phyloP scores from a whole-genome alignment of 768 basidiomycete genomes.

The Amanita brunnescens region DNA sequence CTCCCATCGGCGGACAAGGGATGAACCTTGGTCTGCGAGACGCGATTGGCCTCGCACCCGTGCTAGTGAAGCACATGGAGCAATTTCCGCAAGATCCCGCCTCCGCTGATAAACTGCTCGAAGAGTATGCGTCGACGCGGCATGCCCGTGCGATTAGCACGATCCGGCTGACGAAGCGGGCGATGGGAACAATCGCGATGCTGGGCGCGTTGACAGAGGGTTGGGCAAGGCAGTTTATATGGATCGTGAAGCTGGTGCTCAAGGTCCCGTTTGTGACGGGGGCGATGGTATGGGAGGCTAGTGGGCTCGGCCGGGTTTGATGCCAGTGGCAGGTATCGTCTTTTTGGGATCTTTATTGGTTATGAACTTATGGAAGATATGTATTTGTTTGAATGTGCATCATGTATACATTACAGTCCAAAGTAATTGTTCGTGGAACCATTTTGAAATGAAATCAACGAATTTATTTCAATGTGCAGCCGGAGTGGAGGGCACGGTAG shows the following conservation, averaged over 20 bases:
- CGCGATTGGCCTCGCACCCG: slow-evolving; percentile 35
- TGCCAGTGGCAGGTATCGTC: too few relatives aligned
- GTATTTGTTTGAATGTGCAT: too few relatives aligned
- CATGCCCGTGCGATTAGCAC: too few relatives aligned
- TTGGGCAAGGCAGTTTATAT: not conserved
- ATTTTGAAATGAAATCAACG: too few relatives aligned
- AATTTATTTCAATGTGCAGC: too few relatives aligned
- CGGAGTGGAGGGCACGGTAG: too few relatives aligned
- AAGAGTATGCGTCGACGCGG: slow-evolving; percentile 26
- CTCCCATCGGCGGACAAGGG: slow-evolving; percentile 47
- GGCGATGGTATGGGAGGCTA: slow-evolving; percentile 17
- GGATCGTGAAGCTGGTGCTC: slow-evolving; percentile 1
- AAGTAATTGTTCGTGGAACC: too few relatives aligned
- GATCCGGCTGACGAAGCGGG: slow-evolving; percentile 30
- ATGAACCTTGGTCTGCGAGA: slow-evolving; percentile 54
- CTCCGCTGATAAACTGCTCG: slow-evolving; percentile 22
- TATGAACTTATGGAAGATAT: too few relatives aligned
- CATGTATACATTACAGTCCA: too few relatives aligned
- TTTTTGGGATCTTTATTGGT: too few relatives aligned
- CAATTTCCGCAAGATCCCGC: slow-evolving; percentile 9
- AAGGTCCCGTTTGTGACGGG: slow-evolving; percentile 10
- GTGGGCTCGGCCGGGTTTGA: slow-evolving; percentile 16
- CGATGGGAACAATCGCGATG: slow-evolving; percentile 11
- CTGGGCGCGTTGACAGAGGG: not conserved
- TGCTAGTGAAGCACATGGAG: slow-evolving; percentile 25